Evolutionary conservation across 1,284 basidiomycete species (phyloP).

Genomic region (Heterobasidion occidentale): DNA sequence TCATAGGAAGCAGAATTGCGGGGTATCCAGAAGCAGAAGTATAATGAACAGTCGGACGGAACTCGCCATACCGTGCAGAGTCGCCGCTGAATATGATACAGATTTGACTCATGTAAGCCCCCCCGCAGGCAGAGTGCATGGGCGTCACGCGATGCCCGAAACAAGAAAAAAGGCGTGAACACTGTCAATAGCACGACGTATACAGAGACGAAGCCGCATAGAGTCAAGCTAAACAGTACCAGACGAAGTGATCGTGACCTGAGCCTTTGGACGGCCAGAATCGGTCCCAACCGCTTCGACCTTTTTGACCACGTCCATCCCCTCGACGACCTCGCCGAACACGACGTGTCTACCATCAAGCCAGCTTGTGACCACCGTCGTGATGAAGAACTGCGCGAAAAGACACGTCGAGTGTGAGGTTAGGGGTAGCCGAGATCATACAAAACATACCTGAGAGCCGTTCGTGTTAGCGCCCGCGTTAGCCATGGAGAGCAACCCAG

Average conservation of each 20-base stretch:
- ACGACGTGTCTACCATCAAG: slow-evolving; percentile 78
- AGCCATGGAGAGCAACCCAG: slow-evolving; percentile 90
- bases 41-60: too few relatives aligned
- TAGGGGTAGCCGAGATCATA: neutral
- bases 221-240: slow-evolving; percentile 29
- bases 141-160: too few relatives aligned
- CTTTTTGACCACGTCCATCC: slow-evolving; percentile 68
- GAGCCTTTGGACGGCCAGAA: slow-evolving; percentile 42
- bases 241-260: slow-evolving; percentile 58
- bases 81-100: too few relatives aligned
- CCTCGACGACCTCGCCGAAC: slow-evolving; percentile 78
- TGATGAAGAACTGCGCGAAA: slow-evolving; percentile 71
- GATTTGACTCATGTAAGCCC: too few relatives aligned
- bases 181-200: neutral
- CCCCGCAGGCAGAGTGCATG: too few relatives aligned
- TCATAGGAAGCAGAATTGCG: too few relatives aligned
- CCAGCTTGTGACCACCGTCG: slow-evolving; percentile 75
- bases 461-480: slow-evolving; percentile 70
- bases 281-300: slow-evolving; percentile 64
- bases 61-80: too few relatives aligned
- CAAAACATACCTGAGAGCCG: slow-evolving; percentile 51
- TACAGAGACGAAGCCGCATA: neutral
- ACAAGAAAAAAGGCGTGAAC: too few relatives aligned
- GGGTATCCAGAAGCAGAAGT: too few relatives aligned
- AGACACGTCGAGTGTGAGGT: neutral